Percentiles rank a stretch among this genome's conserved stretches.
These are phyloP conservation scores for Bauhinia variegata DNA, from an alignment of 306 rosid genomes.

Conservation along the genomic window DNA sequence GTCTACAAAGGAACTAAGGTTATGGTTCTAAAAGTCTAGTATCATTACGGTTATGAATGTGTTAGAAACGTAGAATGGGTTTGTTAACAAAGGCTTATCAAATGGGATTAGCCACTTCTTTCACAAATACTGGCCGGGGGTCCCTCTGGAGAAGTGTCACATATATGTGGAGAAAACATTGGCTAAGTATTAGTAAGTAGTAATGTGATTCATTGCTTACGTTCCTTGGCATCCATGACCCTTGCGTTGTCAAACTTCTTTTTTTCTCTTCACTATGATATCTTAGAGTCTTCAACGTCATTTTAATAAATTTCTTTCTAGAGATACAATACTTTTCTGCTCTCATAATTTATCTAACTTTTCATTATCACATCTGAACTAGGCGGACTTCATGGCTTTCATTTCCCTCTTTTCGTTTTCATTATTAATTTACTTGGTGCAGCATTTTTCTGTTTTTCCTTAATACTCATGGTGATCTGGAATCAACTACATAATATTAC, in stretches of 20 bases:
- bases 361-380: too few species aligned
- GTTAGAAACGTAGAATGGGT: too few species aligned
- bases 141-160: neutral
- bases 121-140: too few species aligned
- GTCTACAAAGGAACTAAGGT: too few species aligned
- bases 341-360: conserved; percentile 1
- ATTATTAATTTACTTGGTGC: neutral
- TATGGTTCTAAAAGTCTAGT: too few species aligned
- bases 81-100: neutral
- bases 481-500: neutral
- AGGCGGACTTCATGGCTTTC: neutral
- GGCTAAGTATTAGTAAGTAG: conserved; percentile 9
- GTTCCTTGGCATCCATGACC: neutral
- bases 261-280: neutral
- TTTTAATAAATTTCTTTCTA: neutral
- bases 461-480: neutral
- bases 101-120: too few species aligned
- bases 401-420: conserved; percentile 2
- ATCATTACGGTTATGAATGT: too few species aligned
- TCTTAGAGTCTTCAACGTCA: conserved; percentile 4
- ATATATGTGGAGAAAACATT: neutral
- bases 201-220: conserved; percentile 24
- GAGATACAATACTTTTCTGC: neutral
- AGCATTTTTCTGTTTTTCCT: neutral
- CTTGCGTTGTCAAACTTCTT: neutral